These are phyloP conservation scores for Saccharomyces eubayanus DNA, from an alignment of 805 yeast species.

Conservation along the genomic window DNA sequence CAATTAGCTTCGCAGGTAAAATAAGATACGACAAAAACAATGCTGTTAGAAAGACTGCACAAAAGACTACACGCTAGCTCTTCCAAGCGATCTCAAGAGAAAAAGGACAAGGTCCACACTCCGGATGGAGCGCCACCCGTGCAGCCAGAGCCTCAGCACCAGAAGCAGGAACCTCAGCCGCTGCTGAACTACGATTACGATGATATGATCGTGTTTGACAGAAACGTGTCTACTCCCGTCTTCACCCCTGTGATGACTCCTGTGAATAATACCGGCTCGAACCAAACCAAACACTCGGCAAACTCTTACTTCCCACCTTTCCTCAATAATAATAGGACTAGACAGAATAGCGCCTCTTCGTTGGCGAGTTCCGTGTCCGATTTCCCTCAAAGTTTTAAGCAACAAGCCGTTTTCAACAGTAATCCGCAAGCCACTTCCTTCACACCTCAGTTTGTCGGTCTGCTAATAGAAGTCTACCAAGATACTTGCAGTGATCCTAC, in stretches of 20 bases:
- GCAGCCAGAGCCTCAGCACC: background rate
- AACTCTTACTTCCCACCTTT: background rate
- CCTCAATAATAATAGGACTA: background rate
- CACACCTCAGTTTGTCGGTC: conserved; percentile 36
- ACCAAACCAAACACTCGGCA: background rate
- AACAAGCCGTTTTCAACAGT: conserved; percentile 3
- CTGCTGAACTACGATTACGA: background rate
- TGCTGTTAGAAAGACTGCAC: background rate
- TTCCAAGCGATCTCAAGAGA: background rate
- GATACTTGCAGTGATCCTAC: conserved; percentile 47
- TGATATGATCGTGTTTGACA: background rate
- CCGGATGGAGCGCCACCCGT: background rate
- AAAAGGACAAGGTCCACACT: background rate
- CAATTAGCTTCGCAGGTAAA: background rate
- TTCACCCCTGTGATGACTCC: background rate
- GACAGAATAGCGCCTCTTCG: conserved; percentile 23
- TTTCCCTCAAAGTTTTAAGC: conserved; percentile 8
- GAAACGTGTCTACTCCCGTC: background rate
- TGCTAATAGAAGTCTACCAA: conserved; percentile 41
- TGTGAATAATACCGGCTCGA: background rate
- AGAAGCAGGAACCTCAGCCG: background rate
- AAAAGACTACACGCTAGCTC: background rate
- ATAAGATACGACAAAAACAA: background rate
- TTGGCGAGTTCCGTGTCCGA: conserved; percentile 27
- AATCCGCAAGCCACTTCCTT: conserved; percentile 4